Base-by-base conservation (phyloP, 2,329 filamentous ascomycete species). In the Simplicillium sp. region DNA sequence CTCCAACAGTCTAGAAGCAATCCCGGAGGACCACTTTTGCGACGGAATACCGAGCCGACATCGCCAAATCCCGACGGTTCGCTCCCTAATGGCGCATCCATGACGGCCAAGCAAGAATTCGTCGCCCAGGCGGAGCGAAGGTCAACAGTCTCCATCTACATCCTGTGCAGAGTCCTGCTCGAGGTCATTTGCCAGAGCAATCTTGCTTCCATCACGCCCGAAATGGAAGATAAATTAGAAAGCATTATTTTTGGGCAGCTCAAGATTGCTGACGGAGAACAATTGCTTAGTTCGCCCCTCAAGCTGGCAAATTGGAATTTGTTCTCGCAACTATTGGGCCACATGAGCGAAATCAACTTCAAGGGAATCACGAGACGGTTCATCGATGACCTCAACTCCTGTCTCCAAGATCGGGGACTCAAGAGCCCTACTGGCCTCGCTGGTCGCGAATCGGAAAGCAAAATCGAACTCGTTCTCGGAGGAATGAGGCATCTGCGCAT, bases 181-280 rank as follows among this genome's bases (percentile, higher is more conserved):
- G 88, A 97, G 58, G 89, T 98, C 37, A 92, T 97, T 58, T 82
- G 83, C 32, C 88, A 97, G 60, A 96, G 87, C 53, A 89, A 75
- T 20, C 66, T 97, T 35, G 73, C 80, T 29, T 84, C 80, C 15
- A 87, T 98, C 49, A 94, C 86, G 6, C 71, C 80, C 1, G 90
- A 96, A 50, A 94, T 96, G 79, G 89, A 94, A 45, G 87, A 92
- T 46, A 90, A 94, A 50, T 71, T 98, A 4, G 90, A 97, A 57
- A 87, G 82, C 47, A 94, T 98, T 45, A 95, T 98, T 41, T 98
- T 97, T 59, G 83, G 83, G n/a, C 92, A 97, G 59, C 71, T 98
- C 9, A 94, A 89, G 55, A 84, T 83, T 36, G 84, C 88, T 7
- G 89, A 97, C 45, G 80, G 85, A 0, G 87, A 95, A 7, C 80